Percentiles rank a stretch among this genome's conserved stretches.
Evolutionary conservation across 768 basidiomycete species (phyloP).

Genomic region (Lentinula detonsa): DNA sequence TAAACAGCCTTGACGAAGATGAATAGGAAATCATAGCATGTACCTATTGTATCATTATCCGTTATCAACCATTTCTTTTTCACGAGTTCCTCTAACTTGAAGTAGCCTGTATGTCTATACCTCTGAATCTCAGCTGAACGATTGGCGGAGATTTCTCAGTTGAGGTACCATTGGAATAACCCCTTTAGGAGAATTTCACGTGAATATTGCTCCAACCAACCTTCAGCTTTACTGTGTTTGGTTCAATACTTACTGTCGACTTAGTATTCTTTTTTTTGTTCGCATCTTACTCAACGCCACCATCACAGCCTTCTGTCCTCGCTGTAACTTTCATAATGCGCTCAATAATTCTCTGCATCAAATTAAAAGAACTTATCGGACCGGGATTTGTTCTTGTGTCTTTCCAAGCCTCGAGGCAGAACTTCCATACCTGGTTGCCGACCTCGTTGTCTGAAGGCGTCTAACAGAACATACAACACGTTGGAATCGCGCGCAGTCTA

Average conservation of each 20-base stretch:
- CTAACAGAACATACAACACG: slow-evolving; percentile 47
- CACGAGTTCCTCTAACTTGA: too few species aligned
- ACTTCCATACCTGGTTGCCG: slow-evolving; percentile 32
- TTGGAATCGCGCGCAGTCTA: slow-evolving; percentile 55
- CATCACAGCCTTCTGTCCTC: background rate
- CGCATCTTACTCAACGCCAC: background rate
- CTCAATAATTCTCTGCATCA: background rate
- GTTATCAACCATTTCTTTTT: too few species aligned
- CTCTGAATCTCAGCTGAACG: too few species aligned
- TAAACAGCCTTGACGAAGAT: background rate
- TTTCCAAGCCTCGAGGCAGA: slow-evolving; percentile 2
- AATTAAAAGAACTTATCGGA: background rate
- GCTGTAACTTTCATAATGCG: background rate
- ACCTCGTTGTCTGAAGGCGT: slow-evolving; percentile 48
- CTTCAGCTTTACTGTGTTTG: background rate
- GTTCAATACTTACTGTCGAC: too few species aligned
- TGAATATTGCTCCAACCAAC: too few species aligned
- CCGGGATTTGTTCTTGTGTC: slow-evolving; percentile 1
- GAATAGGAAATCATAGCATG: too few species aligned
- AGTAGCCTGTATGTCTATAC: too few species aligned
- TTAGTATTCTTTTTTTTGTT: too few species aligned
- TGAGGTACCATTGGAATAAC: too few species aligned
- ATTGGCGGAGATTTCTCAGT: too few species aligned
- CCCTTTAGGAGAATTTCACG: too few species aligned
- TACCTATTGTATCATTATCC: background rate